A percentile compares a stretch with the other conserved stretches of the same genome.
These are phyloP conservation scores for Tricholoma flavovirens DNA, from an alignment of 768 basidiomycete genomes.

Conservation along the genomic window DNA sequence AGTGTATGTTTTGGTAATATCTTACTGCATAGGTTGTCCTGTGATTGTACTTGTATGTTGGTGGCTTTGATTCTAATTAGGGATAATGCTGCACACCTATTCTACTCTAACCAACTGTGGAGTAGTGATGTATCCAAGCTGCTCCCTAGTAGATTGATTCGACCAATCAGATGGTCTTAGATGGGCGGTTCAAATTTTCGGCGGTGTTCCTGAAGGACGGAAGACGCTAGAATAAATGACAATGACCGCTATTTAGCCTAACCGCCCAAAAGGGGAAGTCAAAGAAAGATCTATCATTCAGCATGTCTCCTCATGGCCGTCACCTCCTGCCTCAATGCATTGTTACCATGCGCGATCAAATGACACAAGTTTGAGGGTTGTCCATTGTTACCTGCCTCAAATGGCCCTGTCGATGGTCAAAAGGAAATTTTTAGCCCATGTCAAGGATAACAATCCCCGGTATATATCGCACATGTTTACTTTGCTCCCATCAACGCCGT, in stretches of 20 bases:
- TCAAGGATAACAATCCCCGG: conserved; percentile 1
- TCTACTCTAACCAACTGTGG: background rate
- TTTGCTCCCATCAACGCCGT: conserved; percentile 1
- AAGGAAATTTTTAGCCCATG: background rate
- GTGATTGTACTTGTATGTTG: background rate
- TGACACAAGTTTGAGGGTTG: conserved; percentile 1
- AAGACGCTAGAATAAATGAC: background rate
- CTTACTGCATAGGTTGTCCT: background rate
- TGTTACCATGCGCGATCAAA: conserved; percentile 6
- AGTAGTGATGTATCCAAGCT: background rate
- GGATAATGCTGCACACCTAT: background rate
- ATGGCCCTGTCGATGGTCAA: background rate
- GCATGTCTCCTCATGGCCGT: background rate
- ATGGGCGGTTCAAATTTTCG: background rate
- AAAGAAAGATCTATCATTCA: conserved; percentile 1
- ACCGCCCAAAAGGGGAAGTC: conserved; percentile 2
- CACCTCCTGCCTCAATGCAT: conserved; percentile 1
- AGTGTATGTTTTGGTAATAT: background rate
- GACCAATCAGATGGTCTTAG: background rate
- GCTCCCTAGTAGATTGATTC: background rate
- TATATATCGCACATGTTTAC: conserved; percentile 1
- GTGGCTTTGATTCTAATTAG: background rate
- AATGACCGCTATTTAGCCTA: background rate
- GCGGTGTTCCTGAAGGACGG: background rate
- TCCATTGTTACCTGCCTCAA: background rate